A percentile compares a stretch with the other conserved stretches of the same genome.
Conservation (phyloP, 805 yeast genomes). For the Candida endomychidarum region DNA sequence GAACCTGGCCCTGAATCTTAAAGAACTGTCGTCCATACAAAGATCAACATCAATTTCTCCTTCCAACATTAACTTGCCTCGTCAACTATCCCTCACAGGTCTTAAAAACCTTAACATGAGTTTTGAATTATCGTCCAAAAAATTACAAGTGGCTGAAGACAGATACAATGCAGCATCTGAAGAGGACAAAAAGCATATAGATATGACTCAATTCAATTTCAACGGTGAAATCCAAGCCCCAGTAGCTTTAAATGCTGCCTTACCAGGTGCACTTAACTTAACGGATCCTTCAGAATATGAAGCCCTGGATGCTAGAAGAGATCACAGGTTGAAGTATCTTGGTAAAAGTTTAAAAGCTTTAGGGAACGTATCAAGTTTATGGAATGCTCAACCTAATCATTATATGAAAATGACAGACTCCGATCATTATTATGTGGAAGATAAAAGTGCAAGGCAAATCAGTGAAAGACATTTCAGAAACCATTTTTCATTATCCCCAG, state of each 20-base stretch:
- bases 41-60: slow-evolving; percentile 12
- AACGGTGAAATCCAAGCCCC: slow-evolving; percentile 7
- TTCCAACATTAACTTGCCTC: slow-evolving; percentile 25
- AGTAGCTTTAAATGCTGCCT: slow-evolving; percentile 9
- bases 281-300: slow-evolving; percentile 27
- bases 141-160: slow-evolving; percentile 24
- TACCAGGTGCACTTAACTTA: slow-evolving; percentile 24
- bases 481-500: slow-evolving; percentile 62
- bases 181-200: neutral
- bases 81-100: slow-evolving; percentile 31
- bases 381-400: slow-evolving; percentile 65
- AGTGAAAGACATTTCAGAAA: slow-evolving; percentile 60
- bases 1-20: too few relatives aligned
- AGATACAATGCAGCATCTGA: slow-evolving; percentile 19
- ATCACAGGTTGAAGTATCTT: slow-evolving; percentile 18
- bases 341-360: slow-evolving; percentile 31
- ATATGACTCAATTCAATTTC: neutral
- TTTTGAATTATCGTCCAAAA: slow-evolving; percentile 28
- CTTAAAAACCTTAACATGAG: slow-evolving; percentile 34
- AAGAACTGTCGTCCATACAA: too few relatives aligned
- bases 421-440: slow-evolving; percentile 40
- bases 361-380: slow-evolving; percentile 37
- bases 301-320: slow-evolving; percentile 14
- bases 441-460: slow-evolving; percentile 40
- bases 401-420: slow-evolving; percentile 49